Base-by-base conservation (phyloP, 768 basidiomycete species). In the Ramaria sp. region DNA sequence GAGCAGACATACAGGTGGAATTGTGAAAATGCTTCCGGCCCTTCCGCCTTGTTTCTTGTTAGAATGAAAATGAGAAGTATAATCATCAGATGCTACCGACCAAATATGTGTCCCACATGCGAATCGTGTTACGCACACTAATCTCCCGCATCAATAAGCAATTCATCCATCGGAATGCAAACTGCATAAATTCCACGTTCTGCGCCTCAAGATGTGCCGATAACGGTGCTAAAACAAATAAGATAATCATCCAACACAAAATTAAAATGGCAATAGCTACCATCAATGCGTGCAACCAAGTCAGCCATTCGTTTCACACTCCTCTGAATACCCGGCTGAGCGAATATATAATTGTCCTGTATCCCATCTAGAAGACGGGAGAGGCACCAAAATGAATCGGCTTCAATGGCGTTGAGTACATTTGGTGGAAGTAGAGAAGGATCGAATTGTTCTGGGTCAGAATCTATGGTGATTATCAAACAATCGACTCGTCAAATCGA, bases 121-220 rank as follows among this genome's bases (percentile, higher is more conserved):
- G 80, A 51, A 97, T 90, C 17, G 95, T 98, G 68, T 97, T 95
- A 64, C 86, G 82, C 50, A 99, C 92, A 63, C 88, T 95, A 62
- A 99, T 89, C 73, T 98, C 96, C 57, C 96, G 80, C 95, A 99
- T 97, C 59, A 98, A 77, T 51, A 99, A 72, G 67, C 96, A 97
- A 66, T 99, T 98, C 93, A 99, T 97, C 96, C 96, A 99, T 52
- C 96, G 80, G 72, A 99, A 99, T 39, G 96, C 95, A 64, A 99
- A 99, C 68, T 99, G 96, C 86, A 99, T 96, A 67, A 96, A 99
- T 73, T 98, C 94, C 63, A 99, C 93, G 64, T 88, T 90, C 70
- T 99, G 87, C 11, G 83, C 73, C 60, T 86, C 85, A 52, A 99
- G 78, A 71, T 99, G 96, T 7, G 80, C 73, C 4, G 85, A 78